Evolutionary conservation across 441 rosid genomes (phyloP), one percentile per base, ranked within the genome.

Genomic region (Gossypium gossypioides): DNA sequence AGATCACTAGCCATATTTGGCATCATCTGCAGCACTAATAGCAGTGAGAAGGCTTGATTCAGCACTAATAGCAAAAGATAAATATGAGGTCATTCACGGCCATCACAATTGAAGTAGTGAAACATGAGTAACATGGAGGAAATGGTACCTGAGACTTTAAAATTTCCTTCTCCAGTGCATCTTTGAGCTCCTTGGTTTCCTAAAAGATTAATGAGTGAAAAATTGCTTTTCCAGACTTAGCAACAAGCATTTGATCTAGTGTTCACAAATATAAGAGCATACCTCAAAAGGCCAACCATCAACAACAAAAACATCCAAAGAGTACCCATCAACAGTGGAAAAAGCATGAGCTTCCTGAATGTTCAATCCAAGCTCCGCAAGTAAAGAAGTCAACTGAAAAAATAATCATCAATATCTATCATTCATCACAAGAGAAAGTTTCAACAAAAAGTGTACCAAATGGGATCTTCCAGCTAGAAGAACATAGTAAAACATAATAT

Each of bases 321-420:
- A 92, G 85, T 77, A 95, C 68, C 98, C 98, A 84, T 92, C 97
- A 6, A 60, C 86, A 0, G 95, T 92, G 50, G 96, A 91, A 79
- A 92, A 92, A 24, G 94, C 99, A 80, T 91, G 99, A 72, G 99
- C 97, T 77, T 95, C 99, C 84, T 89, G 89, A 75, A 94, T 94
- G 78, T 88, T 87, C 79, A 94, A 79, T 44, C 94, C 97, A 84
- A 94, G 83, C 78, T 91, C 99, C 68, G 90, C 96, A 76, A 95
- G 93, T 76, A 92, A 74, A 69, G 93, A 83, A 69, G 97, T 89
- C 79, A 91, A 75, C 99, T 91, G 90, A 22, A 83, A 75, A 79
- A 58, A 48, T 15, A 27, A 56, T 77, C 52, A 67, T 18, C 44
- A 54, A 22, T 60, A 73, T 69, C 18, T 19, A 66, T 74, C 72